Evolutionary conservation across 305 asterid species (phyloP), one percentile per base, ranked within the genome.

Genomic region (Fraxinus nigra): DNA sequence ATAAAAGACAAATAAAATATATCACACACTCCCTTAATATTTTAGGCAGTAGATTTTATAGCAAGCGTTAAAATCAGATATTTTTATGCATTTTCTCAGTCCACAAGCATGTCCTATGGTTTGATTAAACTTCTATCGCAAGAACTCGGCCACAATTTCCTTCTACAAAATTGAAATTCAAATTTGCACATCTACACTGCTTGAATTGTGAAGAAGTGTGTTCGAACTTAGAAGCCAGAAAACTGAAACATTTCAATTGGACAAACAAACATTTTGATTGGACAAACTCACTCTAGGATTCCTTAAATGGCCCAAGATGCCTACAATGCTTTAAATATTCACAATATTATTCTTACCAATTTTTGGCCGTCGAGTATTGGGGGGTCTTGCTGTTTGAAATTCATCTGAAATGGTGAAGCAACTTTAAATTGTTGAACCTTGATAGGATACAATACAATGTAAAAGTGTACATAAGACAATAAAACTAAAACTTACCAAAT

Each of bases 311-410:
- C 72, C 33, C 33, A 63, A 22, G 7, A 20, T 63, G 26, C 14
- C 33, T 24, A 8, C 32, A 63, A 24, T 22, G 33, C 33, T 20
- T 63, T 11, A 14, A 69, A 13, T 13, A 67, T 30, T 32, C 37
- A 28, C 1, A 0, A 69, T 20, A 22, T 63, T 75, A 13, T 14
- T 2, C 86, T 89, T 84, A 92, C 98, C 98, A 85, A 94, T 96
- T 79, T 89, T 92, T 35, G 99, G 98, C 46, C 98, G 89, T 78
- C 98, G 92, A 72, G 97, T 67, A 73, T 91, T 88, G 82, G 98
- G 97, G 80, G 90, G 83, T 82, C 98, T 88, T 63, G 98, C 87
- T 20, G 97, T 93, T 84, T 96, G 99, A 84, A 96, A 96, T 79
- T 94, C 98, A 88, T 96, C 98, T 96, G 95, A 75, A 5, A 73